Base-by-base conservation (phyloP, 768 basidiomycete species). In the Boletus pseudo-olivaceus region DNA sequence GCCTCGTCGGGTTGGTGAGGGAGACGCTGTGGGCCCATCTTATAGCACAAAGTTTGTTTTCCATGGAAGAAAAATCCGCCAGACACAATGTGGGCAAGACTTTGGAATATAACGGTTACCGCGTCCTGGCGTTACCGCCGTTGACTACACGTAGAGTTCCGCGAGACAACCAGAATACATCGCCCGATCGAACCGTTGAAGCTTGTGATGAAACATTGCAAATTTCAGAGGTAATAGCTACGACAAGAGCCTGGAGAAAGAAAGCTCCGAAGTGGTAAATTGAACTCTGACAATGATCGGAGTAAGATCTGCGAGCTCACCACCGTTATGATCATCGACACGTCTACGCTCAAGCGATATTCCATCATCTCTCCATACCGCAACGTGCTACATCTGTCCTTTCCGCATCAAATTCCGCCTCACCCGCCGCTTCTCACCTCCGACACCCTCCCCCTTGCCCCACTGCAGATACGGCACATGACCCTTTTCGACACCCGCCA, bases 401-500 rank as follows among this genome's bases (percentile, higher is more conserved):
- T 82, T 82, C 26, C 93, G 76, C 91, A 93, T 92, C 67, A 97
- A 69, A 72, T 96, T 96, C 66, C 93, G 78, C 67, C 94, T 78
- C 42, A 91, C 84, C 40, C 84, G 75, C 67, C 85, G 78, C 62
- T 78, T 82, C 58, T 88, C 90, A 10, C 78, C 83, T 3, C 93
- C 94, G 10, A 86, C 69, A 2, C 87, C 90, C 42, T 81, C 84
- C 0, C 78, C 79, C 58, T 81, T 84, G 0, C 86, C 85, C 84
- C 85, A 88, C 61, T 87, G 86, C 67, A 96, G 69, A 72, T 82
- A 96, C n/a, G 94, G 85, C 19, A 84, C 78, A 4, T 73, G 82
- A 7, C 77, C 81, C 63, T 75, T 82, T 14, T 79, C 78, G 15
- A 75, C 67, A 1, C 78, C 79, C 6, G 82, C 81, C 6, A 85